Conservation (phyloP, 2,329 filamentous ascomycete genomes). For the Mycocentrospora acerina region DNA sequence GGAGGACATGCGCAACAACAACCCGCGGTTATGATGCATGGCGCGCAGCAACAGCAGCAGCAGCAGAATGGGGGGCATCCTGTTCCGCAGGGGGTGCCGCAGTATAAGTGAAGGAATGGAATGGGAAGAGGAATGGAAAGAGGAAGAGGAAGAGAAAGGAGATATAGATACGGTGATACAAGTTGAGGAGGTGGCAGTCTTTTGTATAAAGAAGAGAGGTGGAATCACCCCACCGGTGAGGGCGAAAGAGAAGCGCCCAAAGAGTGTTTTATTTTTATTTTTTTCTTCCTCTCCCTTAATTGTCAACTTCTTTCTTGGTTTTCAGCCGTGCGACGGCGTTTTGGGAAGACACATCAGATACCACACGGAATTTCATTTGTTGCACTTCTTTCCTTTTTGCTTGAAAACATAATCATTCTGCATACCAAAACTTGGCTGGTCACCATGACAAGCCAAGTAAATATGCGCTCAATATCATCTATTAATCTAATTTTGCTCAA, state of each 20-base stretch:
- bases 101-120: slow-evolving; percentile 27
- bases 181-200: no score
- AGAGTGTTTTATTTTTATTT: background rate
- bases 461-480: no score
- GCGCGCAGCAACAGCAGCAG: no score
- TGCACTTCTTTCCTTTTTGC: background rate
- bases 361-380: slow-evolving; percentile 9
- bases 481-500: no score
- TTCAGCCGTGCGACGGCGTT: slow-evolving; percentile 6
- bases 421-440: no score
- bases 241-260: no score
- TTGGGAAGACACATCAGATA: slow-evolving; percentile 11
- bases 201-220: no score
- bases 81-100: slow-evolving; percentile 23
- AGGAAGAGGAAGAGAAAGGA: background rate
- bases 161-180: background rate
- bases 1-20: slow-evolving; percentile 2
- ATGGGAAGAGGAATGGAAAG: no score
- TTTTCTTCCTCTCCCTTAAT: no score
- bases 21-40: slow-evolving; percentile 28
- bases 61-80: slow-evolving; percentile 6
- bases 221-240: no score
- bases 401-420: no score
- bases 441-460: no score
- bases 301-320: background rate